Base-by-base conservation (phyloP, 1,284 basidiomycete genomes). In the Pseudozyma hubeiensis region DNA sequence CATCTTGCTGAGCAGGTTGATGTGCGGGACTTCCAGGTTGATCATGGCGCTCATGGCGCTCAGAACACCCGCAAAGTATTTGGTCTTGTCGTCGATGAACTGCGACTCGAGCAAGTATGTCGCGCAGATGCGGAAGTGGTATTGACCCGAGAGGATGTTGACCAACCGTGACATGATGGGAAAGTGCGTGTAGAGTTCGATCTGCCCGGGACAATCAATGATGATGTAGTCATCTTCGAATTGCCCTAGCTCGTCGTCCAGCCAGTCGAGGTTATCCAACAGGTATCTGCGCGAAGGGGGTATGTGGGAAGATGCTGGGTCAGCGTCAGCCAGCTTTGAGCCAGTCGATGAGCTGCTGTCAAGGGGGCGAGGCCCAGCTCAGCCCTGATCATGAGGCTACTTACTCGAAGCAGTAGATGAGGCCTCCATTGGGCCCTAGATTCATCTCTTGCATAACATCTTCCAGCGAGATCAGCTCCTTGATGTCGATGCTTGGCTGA, bases 11-110 rank as follows among this genome's bases (percentile, higher is more conserved):
- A 99, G 93, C 83, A 99, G 87, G 78, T 99, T 99, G 72, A 99
- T 90, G 91, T 94, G 97, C 0, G 94, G 93, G 43, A 97, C 90
- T 81, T 98, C 96, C 31, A 99, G 89, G 77, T 95, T 94, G 56
- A 99, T 92, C 97, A 99, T 99, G 47, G 95, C 94, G 48, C 93
- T 95, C 94, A 99, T 98, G 24, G 97, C 97, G 55, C 92, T 93
- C 61, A 99, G 88, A 1, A 98, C 95, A n/a, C 97, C 97, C 61
- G 94, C 94, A 80, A 99, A 99, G 86, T 95, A 99, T 83, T 99
- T 99, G 84, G 94, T 92, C 80, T 92, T 92, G 86, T 99, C 97
- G 63, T 83, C 81, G 64, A 83, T 80, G 39, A 83, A 83, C 80
- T 99, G 97, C 1, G 93, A 94, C 84, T 99, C 97, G 73, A 99